Base-by-base conservation (phyloP, 352 stramenopile genomes). In the Pythium sp. region DNA sequence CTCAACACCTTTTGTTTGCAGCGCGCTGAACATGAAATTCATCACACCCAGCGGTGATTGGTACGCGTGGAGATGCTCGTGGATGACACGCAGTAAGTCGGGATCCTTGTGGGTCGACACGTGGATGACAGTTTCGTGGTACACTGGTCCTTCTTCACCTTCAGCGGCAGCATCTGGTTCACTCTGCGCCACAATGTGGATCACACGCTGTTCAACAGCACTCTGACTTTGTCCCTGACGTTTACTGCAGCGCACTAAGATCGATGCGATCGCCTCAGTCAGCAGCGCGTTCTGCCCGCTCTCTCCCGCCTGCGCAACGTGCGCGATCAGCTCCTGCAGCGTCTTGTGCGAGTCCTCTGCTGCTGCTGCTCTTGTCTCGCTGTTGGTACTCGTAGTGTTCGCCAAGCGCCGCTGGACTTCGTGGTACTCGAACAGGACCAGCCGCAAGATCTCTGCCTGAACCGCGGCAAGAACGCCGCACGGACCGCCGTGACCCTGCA, bases 391-490 rank as follows among this genome's bases (percentile, higher is more conserved):
- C 24, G 38, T 22, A 38, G 41, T 32, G 12, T n/a, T 32, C 8
- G 26, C 24, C 20, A 49, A 41, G 18, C 56, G 53, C 5, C 51
- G 34, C 24, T 69, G 38, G 18, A 56, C 55, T 38, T 69, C 14
- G n/a, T 61, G 59, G 22, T 75, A 57, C 15, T 70, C 65, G 64
- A 92, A 88, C 28, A 94, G 65, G 49, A 84, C 76, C n/a, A 78
- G 54, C 24, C 79, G 75, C 67, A 93, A 55, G 41, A 97, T 58
- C 65, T 91, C 82, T 32, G 83, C 87, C 61, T 95, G 87, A 30
- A 95, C 84, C 1, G 80, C 81, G 4, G 89, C 89, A 51, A 97
- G 71, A 6, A 97, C 84, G 61, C 89, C 89, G 63, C 89, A 95
- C 6, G 89, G 89, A 1, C 89, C 89, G 54, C 87, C 89, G 38